Percentiles rank a stretch among this genome's conserved stretches.
Conservation (phyloP, 768 basidiomycete species). For the Mycena metata region DNA sequence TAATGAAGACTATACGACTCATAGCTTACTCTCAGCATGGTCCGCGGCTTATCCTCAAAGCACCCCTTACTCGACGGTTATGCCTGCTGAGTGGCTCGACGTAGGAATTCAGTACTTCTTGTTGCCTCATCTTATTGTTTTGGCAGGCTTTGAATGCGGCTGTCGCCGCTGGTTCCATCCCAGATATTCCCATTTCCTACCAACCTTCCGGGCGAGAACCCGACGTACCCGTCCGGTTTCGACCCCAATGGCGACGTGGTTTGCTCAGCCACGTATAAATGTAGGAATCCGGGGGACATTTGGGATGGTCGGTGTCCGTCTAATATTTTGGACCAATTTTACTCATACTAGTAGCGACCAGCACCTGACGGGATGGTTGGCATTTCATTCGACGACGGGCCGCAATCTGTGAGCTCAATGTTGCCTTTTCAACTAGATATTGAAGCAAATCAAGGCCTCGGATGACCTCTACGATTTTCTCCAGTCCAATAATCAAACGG, state of each 20-base stretch:
- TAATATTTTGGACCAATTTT: conserved; percentile 15
- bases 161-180: conserved; percentile 77
- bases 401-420: conserved; percentile 52
- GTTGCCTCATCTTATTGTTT: too few species aligned
- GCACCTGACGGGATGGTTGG: conserved; percentile 50
- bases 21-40: conserved; percentile 13
- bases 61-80: conserved; percentile 17
- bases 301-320: conserved; percentile 83
- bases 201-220: conserved; percentile 47
- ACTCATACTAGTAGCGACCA: too few species aligned
- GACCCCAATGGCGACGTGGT: conserved; percentile 37
- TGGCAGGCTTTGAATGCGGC: conserved; percentile 67
- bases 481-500: conserved; percentile 69
- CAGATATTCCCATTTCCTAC: conserved; percentile 70
- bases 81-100: conserved; percentile 22
- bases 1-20: neutral
- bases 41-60: conserved; percentile 18
- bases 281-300: conserved; percentile 62
- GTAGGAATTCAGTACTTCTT: too few species aligned
- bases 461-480: conserved; percentile 75
- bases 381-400: conserved; percentile 87
- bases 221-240: conserved; percentile 57
- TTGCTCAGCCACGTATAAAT: conserved; percentile 68
- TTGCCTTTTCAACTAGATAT: neutral
- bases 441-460: conserved; percentile 50